Percentiles rank a stretch among this genome's conserved stretches.
phyloP scores from a whole-genome alignment of 176 grass and related monocot genomes.

The Oryza glaberrima region DNA sequence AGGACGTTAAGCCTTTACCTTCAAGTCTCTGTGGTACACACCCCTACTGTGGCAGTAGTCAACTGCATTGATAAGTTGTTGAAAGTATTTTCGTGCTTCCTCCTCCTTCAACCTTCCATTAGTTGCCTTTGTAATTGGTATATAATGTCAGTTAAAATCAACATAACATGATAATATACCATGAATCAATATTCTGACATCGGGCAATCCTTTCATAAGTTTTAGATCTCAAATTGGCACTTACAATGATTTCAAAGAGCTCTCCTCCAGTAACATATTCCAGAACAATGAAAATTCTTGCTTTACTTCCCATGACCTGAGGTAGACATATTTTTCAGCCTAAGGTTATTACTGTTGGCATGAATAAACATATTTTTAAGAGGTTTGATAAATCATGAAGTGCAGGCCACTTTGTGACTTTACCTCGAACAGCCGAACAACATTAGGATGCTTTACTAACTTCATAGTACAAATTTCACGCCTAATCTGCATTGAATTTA shows the following conservation, averaged over 20 bases:
- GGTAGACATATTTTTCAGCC: conserved; percentile 24
- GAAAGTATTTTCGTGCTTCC: conserved; percentile 92
- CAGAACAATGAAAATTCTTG: conserved; percentile 94
- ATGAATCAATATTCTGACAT: background rate
- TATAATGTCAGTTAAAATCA: conserved; percentile 10
- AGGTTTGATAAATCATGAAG: conserved; percentile 30
- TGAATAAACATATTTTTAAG: conserved; percentile 13
- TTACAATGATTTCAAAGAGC: conserved; percentile 99
- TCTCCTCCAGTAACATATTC: conserved; percentile 98
- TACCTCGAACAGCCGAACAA: conserved; percentile 92
- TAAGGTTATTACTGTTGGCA: conserved; percentile 13
- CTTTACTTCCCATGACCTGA: conserved; percentile 99
- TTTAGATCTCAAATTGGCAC: conserved; percentile 32
- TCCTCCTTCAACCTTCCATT: conserved; percentile 89
- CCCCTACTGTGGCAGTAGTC: conserved; percentile 99
- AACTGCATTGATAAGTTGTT: conserved; percentile 91
- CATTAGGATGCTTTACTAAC: conserved; percentile 94
- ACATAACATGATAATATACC: conserved; percentile 29
- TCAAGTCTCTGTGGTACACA: conserved; percentile 96
- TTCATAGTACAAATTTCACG: conserved; percentile 98
- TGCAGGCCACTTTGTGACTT: background rate
- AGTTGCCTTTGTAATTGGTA: conserved; percentile 43
- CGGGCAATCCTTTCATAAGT: background rate
- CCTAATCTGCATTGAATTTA: conserved; percentile 80
- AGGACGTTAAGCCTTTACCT: conserved; percentile 50